phyloP scores from a whole-genome alignment of 2,329 filamentous ascomycete genomes.

The Aspergillus bombycis region DNA sequence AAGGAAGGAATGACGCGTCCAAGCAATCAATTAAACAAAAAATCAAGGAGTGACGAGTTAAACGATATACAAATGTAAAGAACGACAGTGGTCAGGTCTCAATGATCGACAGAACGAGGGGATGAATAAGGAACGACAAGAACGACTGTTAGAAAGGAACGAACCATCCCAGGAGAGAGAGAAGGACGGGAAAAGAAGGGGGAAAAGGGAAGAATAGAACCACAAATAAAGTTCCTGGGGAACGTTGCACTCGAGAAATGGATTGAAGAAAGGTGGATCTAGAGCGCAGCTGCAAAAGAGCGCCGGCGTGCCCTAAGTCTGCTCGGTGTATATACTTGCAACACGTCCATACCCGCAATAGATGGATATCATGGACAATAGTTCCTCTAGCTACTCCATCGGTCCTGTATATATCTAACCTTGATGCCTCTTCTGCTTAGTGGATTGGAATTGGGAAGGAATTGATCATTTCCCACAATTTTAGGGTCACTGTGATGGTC shows the following conservation, averaged over 20 bases:
- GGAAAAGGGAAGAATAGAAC: not conserved
- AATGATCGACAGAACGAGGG: not conserved
- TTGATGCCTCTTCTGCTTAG: not conserved
- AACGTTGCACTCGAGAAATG: not conserved
- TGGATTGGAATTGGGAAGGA: not conserved
- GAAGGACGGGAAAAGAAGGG: not conserved
- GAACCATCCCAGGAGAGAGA: not conserved
- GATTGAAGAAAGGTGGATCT: slow-evolving; percentile 2
- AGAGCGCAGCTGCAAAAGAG: not conserved
- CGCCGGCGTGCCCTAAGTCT: not conserved
- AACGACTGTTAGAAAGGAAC: not conserved
- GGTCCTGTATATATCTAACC: not conserved
- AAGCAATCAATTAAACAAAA: not conserved
- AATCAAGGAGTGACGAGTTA: not conserved
- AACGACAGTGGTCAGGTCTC: not conserved
- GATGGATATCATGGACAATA: not conserved
- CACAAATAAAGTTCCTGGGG: slow-evolving; percentile 1
- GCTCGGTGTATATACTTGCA: not conserved
- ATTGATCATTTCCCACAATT: not conserved
- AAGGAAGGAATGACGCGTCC: not conserved
- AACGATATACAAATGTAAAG: not conserved
- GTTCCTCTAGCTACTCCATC: not conserved
- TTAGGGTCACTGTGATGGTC: not conserved
- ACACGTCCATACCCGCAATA: not conserved
- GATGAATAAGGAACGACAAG: not conserved